A percentile compares a stretch with the other conserved stretches of the same genome.
phyloP scores from a whole-genome alignment of 192 early-diverging fungal species.

The Coemansia sp. region DNA sequence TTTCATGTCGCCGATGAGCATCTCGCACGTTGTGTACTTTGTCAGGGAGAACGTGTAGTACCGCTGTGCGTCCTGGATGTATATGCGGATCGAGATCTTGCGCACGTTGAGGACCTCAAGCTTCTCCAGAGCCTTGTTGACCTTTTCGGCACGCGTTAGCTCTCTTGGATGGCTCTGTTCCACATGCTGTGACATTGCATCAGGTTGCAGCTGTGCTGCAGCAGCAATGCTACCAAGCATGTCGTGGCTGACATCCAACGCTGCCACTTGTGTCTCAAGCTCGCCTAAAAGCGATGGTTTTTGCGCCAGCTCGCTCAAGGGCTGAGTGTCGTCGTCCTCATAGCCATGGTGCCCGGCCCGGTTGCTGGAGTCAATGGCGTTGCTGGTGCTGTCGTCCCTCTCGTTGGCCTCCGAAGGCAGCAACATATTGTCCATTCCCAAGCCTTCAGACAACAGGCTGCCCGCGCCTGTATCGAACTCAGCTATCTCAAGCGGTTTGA shows the following conservation, averaged over 20 bases:
- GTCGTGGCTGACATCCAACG: not conserved
- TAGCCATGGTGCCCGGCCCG: not conserved
- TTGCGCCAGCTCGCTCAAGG: slow-evolving; percentile 9
- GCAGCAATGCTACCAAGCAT: not conserved
- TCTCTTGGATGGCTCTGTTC: slow-evolving; percentile 18
- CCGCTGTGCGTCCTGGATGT: slow-evolving; percentile 74
- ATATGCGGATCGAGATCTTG: slow-evolving; percentile 76
- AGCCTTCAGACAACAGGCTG: slow-evolving; percentile 1
- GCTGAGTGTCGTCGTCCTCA: slow-evolving; percentile 15
- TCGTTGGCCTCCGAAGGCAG: slow-evolving; percentile 1
- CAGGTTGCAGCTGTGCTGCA: not conserved
- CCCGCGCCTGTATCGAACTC: slow-evolving; percentile 8
- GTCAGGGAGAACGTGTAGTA: slow-evolving; percentile 82
- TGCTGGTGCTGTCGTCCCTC: not conserved
- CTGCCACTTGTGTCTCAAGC: not conserved
- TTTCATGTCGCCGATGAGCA: slow-evolving; percentile 70
- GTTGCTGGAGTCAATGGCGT: not conserved
- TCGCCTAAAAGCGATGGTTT: slow-evolving; percentile 4
- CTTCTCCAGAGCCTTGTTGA: slow-evolving; percentile 49
- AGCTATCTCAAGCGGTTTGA: slow-evolving; percentile 42
- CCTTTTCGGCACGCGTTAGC: slow-evolving; percentile 49
- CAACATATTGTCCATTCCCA: slow-evolving; percentile 36
- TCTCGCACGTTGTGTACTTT: slow-evolving; percentile 67
- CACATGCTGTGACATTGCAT: not conserved
- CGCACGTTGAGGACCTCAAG: slow-evolving; percentile 42